Evolutionary conservation across 441 rosid genomes (phyloP).

Genomic region (Rhodomyrtus psidioides): DNA sequence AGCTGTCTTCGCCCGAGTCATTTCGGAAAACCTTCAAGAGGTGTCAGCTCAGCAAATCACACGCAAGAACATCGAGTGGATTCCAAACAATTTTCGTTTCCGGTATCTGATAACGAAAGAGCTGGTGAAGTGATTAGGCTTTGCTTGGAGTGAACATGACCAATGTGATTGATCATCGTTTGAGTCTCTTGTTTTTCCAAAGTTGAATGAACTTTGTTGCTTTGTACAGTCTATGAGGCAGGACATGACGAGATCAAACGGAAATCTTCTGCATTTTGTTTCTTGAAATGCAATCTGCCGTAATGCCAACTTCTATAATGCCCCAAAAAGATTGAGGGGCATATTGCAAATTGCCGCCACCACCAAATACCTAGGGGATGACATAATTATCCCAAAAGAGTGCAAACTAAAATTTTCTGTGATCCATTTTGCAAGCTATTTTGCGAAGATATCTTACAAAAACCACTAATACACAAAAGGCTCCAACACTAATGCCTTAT

Average conservation of each 20-base stretch:
- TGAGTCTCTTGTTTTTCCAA: background rate
- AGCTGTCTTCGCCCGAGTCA: slow-evolving; percentile 57
- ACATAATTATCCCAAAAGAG: background rate
- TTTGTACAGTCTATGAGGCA: background rate
- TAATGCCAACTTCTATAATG: background rate
- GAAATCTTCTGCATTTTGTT: background rate
- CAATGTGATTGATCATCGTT: background rate
- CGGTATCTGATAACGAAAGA: slow-evolving; percentile 84
- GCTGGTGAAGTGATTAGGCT: slow-evolving; percentile 41
- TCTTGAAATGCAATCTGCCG: background rate
- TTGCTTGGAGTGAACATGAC: background rate
- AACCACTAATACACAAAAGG: background rate
- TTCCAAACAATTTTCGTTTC: slow-evolving; percentile 70
- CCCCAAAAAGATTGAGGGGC: background rate
- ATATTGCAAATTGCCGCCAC: background rate
- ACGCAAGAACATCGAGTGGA: slow-evolving; percentile 66
- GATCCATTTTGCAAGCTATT: background rate
- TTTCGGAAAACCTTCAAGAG: slow-evolving; percentile 40
- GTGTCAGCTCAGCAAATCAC: slow-evolving; percentile 48
- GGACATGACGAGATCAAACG: background rate
- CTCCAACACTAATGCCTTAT: background rate
- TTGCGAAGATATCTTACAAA: background rate
- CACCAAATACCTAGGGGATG: background rate
- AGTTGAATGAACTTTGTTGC: background rate
- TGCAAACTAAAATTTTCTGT: background rate